Conservation (phyloP, 495 filamentous ascomycete species). For the Haplographium delicatum region DNA sequence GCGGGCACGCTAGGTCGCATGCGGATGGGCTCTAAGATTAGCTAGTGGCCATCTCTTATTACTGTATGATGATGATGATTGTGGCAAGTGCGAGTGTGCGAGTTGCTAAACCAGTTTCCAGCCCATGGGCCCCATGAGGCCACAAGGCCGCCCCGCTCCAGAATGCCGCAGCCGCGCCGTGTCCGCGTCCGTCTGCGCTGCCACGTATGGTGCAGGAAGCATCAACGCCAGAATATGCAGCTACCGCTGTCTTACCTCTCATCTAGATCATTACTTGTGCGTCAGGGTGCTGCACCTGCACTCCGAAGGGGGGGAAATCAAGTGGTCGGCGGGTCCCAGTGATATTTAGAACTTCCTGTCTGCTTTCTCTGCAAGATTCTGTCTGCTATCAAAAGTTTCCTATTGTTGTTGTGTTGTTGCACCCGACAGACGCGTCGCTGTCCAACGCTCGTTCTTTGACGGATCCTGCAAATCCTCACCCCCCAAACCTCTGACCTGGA, state of each 20-base stretch:
- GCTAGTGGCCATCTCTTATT: no score
- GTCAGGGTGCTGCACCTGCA: conserved; percentile 8
- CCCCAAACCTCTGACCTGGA: not conserved
- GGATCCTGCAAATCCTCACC: conserved; percentile 12
- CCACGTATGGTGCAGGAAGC: conserved; percentile 19
- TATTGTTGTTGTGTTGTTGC: conserved; percentile 7
- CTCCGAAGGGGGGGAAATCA: conserved; percentile 13
- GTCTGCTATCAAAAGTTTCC: not conserved
- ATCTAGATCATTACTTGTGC: conserved; percentile 13
- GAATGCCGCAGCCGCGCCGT: conserved; percentile 3
- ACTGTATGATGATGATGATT: no score
- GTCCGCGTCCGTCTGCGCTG: conserved; percentile 12
- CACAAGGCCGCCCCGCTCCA: not conserved
- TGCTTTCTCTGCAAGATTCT: not conserved
- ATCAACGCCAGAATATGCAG: conserved; percentile 23
- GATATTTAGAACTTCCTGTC: conserved; percentile 18
- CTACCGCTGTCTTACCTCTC: conserved; percentile 20
- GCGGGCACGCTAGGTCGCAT: no score
- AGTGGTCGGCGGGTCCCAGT: conserved; percentile 17
- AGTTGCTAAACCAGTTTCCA: no score
- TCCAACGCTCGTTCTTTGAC: conserved; percentile 21
- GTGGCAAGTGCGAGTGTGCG: not conserved
- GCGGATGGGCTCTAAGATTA: no score
- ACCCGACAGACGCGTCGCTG: conserved; percentile 19
- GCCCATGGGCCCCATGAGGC: not conserved